Base-by-base conservation (phyloP, 1,139 yeast genomes). In the Candida tetrigidarum region DNA sequence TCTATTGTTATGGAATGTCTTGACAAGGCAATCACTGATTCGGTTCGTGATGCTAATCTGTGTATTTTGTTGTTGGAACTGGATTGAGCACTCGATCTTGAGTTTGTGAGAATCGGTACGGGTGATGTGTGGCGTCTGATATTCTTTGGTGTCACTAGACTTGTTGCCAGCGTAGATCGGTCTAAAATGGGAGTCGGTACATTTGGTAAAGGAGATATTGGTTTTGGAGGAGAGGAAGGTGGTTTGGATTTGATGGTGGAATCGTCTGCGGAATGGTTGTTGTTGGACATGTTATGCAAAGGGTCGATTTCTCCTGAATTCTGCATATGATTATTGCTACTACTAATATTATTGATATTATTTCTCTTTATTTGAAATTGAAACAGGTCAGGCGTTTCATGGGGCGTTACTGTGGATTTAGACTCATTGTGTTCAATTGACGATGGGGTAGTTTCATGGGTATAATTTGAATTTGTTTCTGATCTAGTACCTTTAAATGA, bases 401-500 rank as follows among this genome's bases (percentile, higher is more conserved):
- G 19, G 15, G 41, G 34, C 29, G 47, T 22, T 41, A 23, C 22
- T 33, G 33, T 23, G 32, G 36, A 37, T 28, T 42, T 38, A 32
- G 43, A 16, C 10, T 38, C 42, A 7, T 16, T 20, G 29, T 49
- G 59, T 20, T 61, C 65, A 12, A 64, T 49, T 7, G 73, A 66
- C 16, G 70, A 62, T 3, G 74, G 73, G 1, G 64, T 55, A 3
- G 75, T 70, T 34, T 68, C 74, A 45, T 65, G 65, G 30, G 72
- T 60, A 19, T 56, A 48, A 28, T 49, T 48, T n/a, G 53, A 48
- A 16, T 38, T 38, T n/a, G 43, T 38, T 47, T 50, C 52, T 20
- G 53, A 50, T 22, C 52, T 41, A 14, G 53, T 47, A 2, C 51
- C 52, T 43, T 66, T 68, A 44, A 64, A 64, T 11, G 71, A 66